Base-by-base conservation (phyloP, 2,329 filamentous ascomycete species). In the Colletotrichum siamense region DNA sequence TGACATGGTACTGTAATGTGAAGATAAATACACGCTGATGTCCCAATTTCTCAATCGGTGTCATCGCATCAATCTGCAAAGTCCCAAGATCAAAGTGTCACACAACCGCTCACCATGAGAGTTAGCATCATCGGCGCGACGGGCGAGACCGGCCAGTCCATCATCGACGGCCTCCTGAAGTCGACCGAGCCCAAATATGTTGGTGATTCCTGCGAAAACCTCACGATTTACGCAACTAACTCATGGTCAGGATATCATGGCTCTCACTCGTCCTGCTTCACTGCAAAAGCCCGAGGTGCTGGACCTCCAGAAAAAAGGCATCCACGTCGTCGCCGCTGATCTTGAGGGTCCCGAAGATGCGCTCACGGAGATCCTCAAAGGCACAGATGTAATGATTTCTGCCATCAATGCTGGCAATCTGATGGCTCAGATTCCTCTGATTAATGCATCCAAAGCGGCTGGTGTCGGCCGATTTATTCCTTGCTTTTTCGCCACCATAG, bases 401-500 rank as follows among this genome's bases (percentile, higher is more conserved):
- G 55, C 55, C 12, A 59, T 59, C 9, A 59, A 30, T 30, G 26
- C 26, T 59, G 24, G 24, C 5, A 81, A 81, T 64, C 81, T 85
- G 49, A 79, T 83, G 34, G 84, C 85, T 15, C 87, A 91, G 77
- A 85, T 88, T 13, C 83, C 83, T 4, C 83, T 91, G 4, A 84
- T 85, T 57, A 85, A 85, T 44, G 89, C 89, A 3, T 85, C 87
- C 2, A 88, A 89, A 77, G 82, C 82, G 57, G 87, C 86, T 5
- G 88, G 88, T 1, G 86, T 91, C 18, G 84, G 86, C 75, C 86
- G 90, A 61, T 91, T 90, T 77, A 84, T 91, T 32, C 89, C 89
- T 5, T 88, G 87, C 78, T 86, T 84, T 69, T 91, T 88, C 75
- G 86, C 84, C 22, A 87, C 88, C 0, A 81, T 88, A 18, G 81